Conservation (phyloP, 2,329 filamentous ascomycete genomes). For the Furcasterigmium furcatum region DNA sequence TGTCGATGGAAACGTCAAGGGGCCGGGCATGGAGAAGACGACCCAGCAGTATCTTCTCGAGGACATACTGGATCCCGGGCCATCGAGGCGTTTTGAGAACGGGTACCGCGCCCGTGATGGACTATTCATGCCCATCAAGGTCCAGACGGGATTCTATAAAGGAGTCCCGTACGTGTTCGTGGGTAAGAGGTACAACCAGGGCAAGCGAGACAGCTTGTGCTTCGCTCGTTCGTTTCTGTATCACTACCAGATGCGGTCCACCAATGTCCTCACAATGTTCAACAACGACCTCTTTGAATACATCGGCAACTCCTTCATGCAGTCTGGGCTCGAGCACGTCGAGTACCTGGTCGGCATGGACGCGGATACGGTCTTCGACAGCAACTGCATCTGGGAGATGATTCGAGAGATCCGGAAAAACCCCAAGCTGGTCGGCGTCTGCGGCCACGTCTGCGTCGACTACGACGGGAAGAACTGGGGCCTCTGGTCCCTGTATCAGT, state of each 20-base stretch:
- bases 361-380: slow-evolving; percentile 43
- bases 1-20: slow-evolving; percentile 43
- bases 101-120: slow-evolving; percentile 44
- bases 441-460: slow-evolving; percentile 45
- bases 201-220: slow-evolving; percentile 46
- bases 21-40: slow-evolving; percentile 43
- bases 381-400: slow-evolving; percentile 40
- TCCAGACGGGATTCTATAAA: slow-evolving; percentile 39
- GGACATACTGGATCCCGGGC: slow-evolving; percentile 36
- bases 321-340: slow-evolving; percentile 32
- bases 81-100: slow-evolving; percentile 30
- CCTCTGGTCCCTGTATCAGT: slow-evolving; percentile 43
- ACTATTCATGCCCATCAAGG: slow-evolving; percentile 40
- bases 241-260: slow-evolving; percentile 40
- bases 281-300: slow-evolving; percentile 38
- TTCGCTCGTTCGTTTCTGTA: slow-evolving; percentile 45
- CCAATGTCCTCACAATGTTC: slow-evolving; percentile 41
- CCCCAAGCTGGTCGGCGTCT: slow-evolving; percentile 41
- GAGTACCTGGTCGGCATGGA: slow-evolving; percentile 45
- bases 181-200: slow-evolving; percentile 45
- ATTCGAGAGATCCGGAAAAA: slow-evolving; percentile 37
- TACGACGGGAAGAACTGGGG: slow-evolving; percentile 37
- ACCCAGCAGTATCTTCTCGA: slow-evolving; percentile 43
- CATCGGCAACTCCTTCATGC: slow-evolving; percentile 32
- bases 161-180: slow-evolving; percentile 43